phyloP scores from a whole-genome alignment of 140 eudicot species.

The Anethum foeniculum region DNA sequence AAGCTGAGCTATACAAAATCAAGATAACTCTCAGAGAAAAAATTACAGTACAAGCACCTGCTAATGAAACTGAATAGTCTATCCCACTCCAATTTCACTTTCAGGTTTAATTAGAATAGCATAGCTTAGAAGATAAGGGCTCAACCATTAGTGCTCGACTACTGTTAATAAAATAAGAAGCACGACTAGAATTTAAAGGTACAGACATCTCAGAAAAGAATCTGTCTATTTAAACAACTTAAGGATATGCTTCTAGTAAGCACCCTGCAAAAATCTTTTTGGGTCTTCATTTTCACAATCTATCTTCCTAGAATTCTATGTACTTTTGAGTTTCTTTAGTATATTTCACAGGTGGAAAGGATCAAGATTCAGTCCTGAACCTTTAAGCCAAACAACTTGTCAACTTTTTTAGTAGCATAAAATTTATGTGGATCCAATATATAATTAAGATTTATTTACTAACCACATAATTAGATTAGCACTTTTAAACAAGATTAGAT shows the following conservation, averaged over 20 bases:
- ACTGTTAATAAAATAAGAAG: not conserved
- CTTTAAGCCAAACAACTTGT: not conserved
- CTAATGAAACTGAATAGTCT: not conserved
- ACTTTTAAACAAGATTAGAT: not conserved
- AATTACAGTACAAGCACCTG: not conserved
- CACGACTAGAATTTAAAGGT: no score
- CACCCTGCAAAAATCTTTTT: no score
- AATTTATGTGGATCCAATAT: no score
- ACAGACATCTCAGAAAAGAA: no score
- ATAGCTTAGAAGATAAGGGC: not conserved
- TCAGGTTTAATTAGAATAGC: not conserved
- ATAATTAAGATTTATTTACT: not conserved
- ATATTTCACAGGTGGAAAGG: not conserved
- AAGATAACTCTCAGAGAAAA: not conserved
- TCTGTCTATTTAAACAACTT: no score
- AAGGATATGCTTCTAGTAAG: no score
- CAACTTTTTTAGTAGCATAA: not conserved
- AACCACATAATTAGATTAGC: not conserved
- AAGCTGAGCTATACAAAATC: not conserved
- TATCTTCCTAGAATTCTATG: not conserved
- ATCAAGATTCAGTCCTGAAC: not conserved
- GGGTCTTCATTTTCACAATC: no score
- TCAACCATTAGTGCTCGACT: not conserved
- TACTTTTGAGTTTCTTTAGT: not conserved
- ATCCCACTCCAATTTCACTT: not conserved